Evolutionary conservation across 257 asterid genomes (phyloP).

Genomic region (Nicotiana benthamiana): DNA sequence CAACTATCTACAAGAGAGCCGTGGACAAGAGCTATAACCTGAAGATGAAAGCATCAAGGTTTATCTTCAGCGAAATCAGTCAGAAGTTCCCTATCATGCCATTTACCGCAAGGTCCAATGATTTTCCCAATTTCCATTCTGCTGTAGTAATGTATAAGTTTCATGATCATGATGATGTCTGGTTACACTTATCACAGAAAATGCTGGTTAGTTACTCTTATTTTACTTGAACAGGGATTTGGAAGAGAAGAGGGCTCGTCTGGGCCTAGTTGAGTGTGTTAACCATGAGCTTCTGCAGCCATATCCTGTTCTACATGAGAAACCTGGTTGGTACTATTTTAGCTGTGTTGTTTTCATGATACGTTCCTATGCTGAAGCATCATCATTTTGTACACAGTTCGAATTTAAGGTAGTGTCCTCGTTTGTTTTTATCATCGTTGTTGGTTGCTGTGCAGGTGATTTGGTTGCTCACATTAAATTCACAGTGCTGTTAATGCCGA

Average conservation of each 20-base stretch:
- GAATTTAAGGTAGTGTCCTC: not conserved
- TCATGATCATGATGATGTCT: not conserved
- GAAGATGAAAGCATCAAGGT: constrained; percentile 92
- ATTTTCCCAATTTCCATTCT: not conserved
- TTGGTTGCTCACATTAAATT: constrained; percentile 85
- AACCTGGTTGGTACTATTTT: constrained; percentile 51
- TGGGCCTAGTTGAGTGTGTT: constrained; percentile 87
- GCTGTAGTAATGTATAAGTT: not conserved
- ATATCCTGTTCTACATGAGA: constrained; percentile 90
- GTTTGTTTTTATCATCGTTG: not conserved
- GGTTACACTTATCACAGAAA: not conserved
- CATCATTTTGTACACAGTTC: not conserved
- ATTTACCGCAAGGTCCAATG: constrained; percentile 49
- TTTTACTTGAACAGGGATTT: constrained; percentile 51
- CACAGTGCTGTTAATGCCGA: constrained; percentile 89
- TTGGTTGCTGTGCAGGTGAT: constrained; percentile 52
- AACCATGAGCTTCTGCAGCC: constrained; percentile 93
- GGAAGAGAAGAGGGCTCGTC: constrained; percentile 90
- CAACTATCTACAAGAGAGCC: constrained; percentile 87
- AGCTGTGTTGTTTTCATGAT: not conserved
- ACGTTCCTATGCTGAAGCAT: not conserved
- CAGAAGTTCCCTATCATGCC: constrained; percentile 79
- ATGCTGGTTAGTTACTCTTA: not conserved
- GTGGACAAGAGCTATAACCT: constrained; percentile 80
- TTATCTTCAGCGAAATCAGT: constrained; percentile 86